Percentiles rank a stretch among this genome's conserved stretches.
Conservation (phyloP, 169 alveolate genomes). For the Cryptosporidium meleagridis region DNA sequence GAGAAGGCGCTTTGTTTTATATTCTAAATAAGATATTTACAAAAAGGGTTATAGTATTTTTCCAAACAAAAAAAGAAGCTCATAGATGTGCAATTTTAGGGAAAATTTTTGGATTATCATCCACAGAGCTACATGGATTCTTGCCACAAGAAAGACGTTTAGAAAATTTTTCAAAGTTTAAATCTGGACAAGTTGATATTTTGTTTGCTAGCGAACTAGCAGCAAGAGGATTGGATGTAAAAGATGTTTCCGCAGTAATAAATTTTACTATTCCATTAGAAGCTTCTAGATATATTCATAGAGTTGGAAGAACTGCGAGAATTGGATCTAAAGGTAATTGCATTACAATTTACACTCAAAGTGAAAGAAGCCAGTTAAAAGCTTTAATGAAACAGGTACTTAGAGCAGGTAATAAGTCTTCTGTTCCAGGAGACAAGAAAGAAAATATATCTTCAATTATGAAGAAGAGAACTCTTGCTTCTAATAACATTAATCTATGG, state of each 20-base stretch:
- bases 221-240: constrained; percentile 95
- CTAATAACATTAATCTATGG: constrained; percentile 76
- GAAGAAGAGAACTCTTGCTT: constrained; percentile 72
- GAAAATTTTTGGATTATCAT: constrained; percentile 86
- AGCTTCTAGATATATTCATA: constrained; percentile 90
- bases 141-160: constrained; percentile 92
- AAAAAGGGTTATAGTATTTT: constrained; percentile 83
- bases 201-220: constrained; percentile 95
- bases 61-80: constrained; percentile 91
- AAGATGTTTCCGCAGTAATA: constrained; percentile 90
- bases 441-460: constrained; percentile 40
- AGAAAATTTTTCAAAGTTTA: constrained; percentile 84
- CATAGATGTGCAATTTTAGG: constrained; percentile 89
- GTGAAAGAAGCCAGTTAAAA: constrained; percentile 85
- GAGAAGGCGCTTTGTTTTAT: constrained; percentile 83
- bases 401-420: constrained; percentile 46
- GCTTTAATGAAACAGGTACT: constrained; percentile 81
- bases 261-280: constrained; percentile 93
- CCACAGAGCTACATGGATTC: constrained; percentile 95
- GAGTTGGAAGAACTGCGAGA: constrained; percentile 96
- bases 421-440: background rate
- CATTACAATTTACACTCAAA: constrained; percentile 92
- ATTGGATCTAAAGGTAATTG: constrained; percentile 91
- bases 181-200: constrained; percentile 87
- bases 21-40: constrained; percentile 78